Conservation (phyloP, 768 basidiomycete genomes). For the Kwoniella newhampshirensis region DNA sequence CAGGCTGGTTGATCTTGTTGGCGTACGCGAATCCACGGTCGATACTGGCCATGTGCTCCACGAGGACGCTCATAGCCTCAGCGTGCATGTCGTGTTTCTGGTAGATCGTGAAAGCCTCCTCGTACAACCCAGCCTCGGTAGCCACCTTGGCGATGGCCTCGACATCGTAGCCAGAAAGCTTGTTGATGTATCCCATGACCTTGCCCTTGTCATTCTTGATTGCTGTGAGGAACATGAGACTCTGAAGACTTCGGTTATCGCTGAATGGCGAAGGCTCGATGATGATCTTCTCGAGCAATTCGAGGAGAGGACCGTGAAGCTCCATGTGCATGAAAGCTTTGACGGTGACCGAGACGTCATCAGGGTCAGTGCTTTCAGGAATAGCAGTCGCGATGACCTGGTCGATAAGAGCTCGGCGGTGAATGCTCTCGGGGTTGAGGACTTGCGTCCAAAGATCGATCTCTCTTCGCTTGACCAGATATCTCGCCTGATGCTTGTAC, state of each 20-base stretch:
- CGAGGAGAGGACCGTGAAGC: constrained; percentile 93
- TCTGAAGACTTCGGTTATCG: constrained; percentile 95
- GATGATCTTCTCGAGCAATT: constrained; percentile 96
- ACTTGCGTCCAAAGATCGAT: constrained; percentile 97
- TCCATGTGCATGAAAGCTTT: constrained; percentile 97
- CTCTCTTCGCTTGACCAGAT: constrained; percentile 92
- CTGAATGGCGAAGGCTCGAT: constrained; percentile 96
- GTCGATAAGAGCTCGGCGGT: constrained; percentile 90
- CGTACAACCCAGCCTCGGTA: constrained; percentile 89
- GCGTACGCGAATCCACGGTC: constrained; percentile 96
- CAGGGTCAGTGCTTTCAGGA: constrained; percentile 94
- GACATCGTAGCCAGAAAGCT: constrained; percentile 90
- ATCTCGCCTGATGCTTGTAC: constrained; percentile 99
- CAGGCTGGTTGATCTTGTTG: constrained; percentile 91
- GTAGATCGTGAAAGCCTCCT: constrained; percentile 95
- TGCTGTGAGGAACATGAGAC: constrained; percentile 88
- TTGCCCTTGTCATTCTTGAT: constrained; percentile 98
- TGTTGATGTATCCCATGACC: constrained; percentile 96
- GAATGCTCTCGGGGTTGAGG: constrained; percentile 79
- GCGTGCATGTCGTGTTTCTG: constrained; percentile 95
- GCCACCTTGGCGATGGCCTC: constrained; percentile 95
- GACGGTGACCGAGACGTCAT: constrained; percentile 97
- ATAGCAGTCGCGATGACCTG: constrained; percentile 92
- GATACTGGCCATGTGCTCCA: constrained; percentile 96
- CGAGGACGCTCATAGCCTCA: constrained; percentile 93